These are phyloP conservation scores for Pseudoneurospora amorphoporcata DNA, from an alignment of 495 filamentous ascomycete genomes.

Conservation along the genomic window DNA sequence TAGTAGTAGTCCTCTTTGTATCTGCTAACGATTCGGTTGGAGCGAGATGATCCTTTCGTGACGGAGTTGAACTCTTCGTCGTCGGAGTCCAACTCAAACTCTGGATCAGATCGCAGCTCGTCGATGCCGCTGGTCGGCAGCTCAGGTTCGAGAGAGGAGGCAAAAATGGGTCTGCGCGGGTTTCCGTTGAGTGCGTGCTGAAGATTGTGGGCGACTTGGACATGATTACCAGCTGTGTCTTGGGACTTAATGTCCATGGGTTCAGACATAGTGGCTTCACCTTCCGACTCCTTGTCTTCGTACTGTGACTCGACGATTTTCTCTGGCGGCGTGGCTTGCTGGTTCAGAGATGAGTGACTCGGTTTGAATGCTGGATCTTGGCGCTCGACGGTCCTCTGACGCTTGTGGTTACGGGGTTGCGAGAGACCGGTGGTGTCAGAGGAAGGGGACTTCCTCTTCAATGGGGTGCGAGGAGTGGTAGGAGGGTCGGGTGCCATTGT, in stretches of 20 bases:
- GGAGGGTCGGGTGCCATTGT: not conserved
- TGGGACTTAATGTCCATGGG: not conserved
- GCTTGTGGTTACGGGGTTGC: not conserved
- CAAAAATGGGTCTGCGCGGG: not conserved
- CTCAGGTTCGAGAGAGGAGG: not conserved
- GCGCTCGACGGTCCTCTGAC: not conserved
- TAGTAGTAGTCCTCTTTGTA: not conserved
- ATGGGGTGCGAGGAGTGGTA: not conserved
- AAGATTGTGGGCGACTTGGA: not conserved
- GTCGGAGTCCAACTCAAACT: not conserved
- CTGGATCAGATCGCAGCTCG: not conserved
- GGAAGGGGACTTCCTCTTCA: not conserved
- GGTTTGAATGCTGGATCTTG: not conserved
- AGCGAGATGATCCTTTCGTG: not conserved
- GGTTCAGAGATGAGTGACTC: no score
- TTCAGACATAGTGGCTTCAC: not conserved
- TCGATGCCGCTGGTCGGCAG: not conserved
- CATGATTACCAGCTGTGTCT: not conserved
- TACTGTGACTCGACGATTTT: not conserved
- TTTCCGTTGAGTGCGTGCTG: not conserved
- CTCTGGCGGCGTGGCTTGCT: not conserved
- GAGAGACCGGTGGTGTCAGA: not conserved
- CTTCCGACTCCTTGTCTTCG: not conserved
- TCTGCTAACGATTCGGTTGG: fast-evolving
- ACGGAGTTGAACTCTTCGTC: not conserved